A percentile compares a stretch with the other conserved stretches of the same genome.
Evolutionary conservation across 345 rosid genomes (phyloP).

Genomic region (Sisymbrium irio): DNA sequence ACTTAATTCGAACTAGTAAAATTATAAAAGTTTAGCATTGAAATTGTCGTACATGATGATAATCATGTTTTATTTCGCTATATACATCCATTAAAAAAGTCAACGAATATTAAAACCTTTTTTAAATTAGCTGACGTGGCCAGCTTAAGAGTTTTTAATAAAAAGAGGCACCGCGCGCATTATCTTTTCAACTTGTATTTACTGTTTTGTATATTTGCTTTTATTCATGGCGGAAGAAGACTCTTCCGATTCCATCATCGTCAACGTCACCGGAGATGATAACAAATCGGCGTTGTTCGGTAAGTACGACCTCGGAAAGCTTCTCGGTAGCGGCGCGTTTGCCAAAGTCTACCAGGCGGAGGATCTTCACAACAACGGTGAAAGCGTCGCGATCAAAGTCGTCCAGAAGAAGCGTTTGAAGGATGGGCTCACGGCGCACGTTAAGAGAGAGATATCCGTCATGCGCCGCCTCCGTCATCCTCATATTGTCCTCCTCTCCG

Average conservation of each 20-base stretch:
- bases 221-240: conserved; percentile 27
- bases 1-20: neutral
- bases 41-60: conserved; percentile 15
- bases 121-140: conserved; percentile 25
- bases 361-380: conserved; percentile 48
- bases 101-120: neutral
- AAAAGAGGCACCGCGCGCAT: conserved; percentile 31
- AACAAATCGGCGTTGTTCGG: conserved; percentile 44
- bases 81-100: neutral
- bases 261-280: conserved; percentile 35
- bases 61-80: neutral
- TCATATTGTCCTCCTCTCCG: conserved; percentile 53
- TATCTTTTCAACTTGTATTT: conserved; percentile 5
- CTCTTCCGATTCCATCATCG: conserved; percentile 33
- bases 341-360: conserved; percentile 73
- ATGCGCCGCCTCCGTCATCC: conserved; percentile 74
- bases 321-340: conserved; percentile 70
- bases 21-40: neutral
- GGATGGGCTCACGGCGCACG: conserved; percentile 43
- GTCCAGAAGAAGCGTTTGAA: conserved; percentile 57
- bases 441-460: conserved; percentile 68
- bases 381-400: conserved; percentile 72
- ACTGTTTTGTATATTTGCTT: neutral
- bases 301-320: conserved; percentile 63
- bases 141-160: neutral